Evolutionary conservation across 164 flowering plant genomes (phyloP).

Genomic region (Dillenia turbinata): DNA sequence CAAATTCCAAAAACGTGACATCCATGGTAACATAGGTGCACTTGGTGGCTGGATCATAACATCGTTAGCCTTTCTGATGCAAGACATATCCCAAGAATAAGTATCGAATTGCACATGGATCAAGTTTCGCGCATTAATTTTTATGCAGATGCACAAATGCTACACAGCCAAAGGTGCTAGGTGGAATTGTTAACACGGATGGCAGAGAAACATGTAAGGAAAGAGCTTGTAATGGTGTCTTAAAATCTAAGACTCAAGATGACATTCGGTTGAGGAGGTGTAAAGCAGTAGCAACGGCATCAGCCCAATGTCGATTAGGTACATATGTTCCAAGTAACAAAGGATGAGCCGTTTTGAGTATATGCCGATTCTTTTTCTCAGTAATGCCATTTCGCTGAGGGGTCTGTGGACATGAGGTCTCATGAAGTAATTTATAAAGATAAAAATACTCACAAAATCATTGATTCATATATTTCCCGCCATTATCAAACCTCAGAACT

Average conservation of each 20-base stretch:
- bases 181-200: neutral
- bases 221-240: constrained; percentile 1
- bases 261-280: neutral
- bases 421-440: constrained; percentile 1
- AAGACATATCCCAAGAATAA: neutral
- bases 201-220: neutral
- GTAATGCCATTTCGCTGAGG: constrained; percentile 7
- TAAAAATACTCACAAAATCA: neutral
- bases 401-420: constrained; percentile 7
- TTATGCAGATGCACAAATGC: neutral
- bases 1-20: constrained; percentile 10
- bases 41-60: neutral
- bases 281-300: neutral
- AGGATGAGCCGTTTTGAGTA: neutral
- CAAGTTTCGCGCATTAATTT: neutral
- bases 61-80: neutral
- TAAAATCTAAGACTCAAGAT: neutral
- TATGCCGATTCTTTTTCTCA: neutral
- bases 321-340: constrained; percentile 3
- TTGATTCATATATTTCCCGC: neutral
- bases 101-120: constrained; percentile 2
- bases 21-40: constrained; percentile 8
- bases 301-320: neutral
- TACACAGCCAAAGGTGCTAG: constrained; percentile 1
- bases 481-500: constrained; percentile 3